A percentile compares a stretch with the other conserved stretches of the same genome.
These are phyloP conservation scores for Eucalyptus tenuipes DNA, from an alignment of 345 rosid genomes.

Conservation along the genomic window DNA sequence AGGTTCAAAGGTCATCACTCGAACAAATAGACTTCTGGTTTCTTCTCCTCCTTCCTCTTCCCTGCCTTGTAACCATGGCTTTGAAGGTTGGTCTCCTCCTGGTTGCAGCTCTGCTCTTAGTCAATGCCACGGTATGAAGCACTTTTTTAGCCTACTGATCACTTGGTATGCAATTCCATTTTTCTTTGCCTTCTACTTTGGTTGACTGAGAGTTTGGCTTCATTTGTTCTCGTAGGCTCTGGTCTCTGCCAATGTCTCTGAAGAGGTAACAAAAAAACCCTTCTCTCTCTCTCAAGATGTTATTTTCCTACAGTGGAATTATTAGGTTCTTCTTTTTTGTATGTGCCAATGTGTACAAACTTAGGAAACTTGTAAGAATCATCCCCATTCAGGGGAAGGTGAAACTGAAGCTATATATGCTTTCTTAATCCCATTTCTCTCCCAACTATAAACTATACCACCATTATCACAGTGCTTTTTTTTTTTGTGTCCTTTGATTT, in stretches of 20 bases:
- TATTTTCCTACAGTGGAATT: not conserved
- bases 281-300: not conserved
- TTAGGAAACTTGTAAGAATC: not conserved
- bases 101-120: not conserved
- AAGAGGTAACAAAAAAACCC: not conserved
- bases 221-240: not conserved
- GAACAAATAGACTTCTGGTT: not conserved
- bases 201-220: not conserved
- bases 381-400: not conserved
- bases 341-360: not conserved
- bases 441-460: not conserved
- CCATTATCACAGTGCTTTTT: not conserved
- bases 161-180: not conserved
- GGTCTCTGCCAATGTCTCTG: not conserved
- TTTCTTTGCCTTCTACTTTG: not conserved
- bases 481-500: not conserved
- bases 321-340: not conserved
- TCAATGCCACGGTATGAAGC: not conserved
- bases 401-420: not conserved
- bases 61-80: not conserved
- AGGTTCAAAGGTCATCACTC: not conserved
- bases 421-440: not conserved
- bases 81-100: not conserved
- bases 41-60: not conserved
- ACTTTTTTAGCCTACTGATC: not conserved